phyloP scores from a whole-genome alignment of 2,329 filamentous ascomycete genomes.

The Phyllosticta citriasiana region DNA sequence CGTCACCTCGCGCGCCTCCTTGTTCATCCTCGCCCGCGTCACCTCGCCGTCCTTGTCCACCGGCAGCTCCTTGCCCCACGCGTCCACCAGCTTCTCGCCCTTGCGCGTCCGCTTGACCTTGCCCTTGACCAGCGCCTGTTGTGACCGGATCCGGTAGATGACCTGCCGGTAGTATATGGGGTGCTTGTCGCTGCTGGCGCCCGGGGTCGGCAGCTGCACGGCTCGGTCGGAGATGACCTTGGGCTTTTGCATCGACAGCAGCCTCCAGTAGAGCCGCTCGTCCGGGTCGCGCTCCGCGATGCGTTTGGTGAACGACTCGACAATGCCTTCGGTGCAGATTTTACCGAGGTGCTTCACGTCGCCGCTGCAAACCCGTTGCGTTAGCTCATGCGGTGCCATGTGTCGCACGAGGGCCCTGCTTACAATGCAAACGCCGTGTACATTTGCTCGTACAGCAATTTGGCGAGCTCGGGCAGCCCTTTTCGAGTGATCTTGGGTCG shows the following conservation, averaged over 20 bases:
- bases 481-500: conserved; percentile 30
- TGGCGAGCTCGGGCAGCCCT: conserved; percentile 42
- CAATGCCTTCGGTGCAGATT: conserved; percentile 47
- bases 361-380: background rate
- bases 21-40: background rate
- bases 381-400: background rate
- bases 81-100: conserved; percentile 18
- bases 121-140: conserved; percentile 32
- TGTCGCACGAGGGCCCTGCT: background rate
- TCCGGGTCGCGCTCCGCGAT: conserved; percentile 42
- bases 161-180: conserved; percentile 42
- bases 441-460: conserved; percentile 51
- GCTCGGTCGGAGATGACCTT: conserved; percentile 48
- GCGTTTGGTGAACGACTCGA: conserved; percentile 41
- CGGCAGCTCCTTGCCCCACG: conserved; percentile 1
- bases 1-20: conserved; percentile 36
- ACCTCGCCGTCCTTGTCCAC: conserved; percentile 8
- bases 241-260: conserved; percentile 27
- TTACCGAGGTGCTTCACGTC: background rate
- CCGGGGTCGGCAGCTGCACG: conserved; percentile 33
- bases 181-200: conserved; percentile 16
- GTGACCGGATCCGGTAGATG: conserved; percentile 50
- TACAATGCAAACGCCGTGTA: conserved; percentile 48
- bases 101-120: conserved; percentile 26
- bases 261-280: conserved; percentile 38